Percentiles rank a stretch among this genome's conserved stretches.
These are phyloP conservation scores for Dactylellina cionopaga DNA, from an alignment of 2,329 filamentous ascomycete genomes.

Conservation along the genomic window DNA sequence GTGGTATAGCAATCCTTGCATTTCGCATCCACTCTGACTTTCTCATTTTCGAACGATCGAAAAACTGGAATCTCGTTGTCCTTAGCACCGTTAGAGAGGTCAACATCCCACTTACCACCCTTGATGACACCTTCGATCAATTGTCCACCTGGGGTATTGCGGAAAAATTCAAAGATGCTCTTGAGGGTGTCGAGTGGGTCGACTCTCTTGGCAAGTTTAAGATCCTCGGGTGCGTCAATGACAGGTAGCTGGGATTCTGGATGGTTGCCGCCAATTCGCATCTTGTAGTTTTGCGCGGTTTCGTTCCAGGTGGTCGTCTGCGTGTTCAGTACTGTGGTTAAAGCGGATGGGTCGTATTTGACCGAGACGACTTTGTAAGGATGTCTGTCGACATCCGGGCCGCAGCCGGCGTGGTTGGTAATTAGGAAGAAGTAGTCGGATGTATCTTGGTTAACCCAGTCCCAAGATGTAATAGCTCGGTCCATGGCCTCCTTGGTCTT, in stretches of 20 bases:
- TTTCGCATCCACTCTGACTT: conserved; percentile 6
- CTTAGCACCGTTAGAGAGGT: conserved; percentile 1
- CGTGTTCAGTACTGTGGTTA: conserved; percentile 11
- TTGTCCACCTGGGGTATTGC: background rate
- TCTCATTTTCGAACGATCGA: background rate
- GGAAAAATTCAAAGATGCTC: background rate
- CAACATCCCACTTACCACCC: conserved; percentile 3
- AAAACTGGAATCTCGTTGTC: background rate
- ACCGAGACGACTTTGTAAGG: conserved; percentile 54
- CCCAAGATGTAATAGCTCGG: conserved; percentile 57
- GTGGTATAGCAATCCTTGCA: conserved; percentile 14
- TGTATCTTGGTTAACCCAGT: conserved; percentile 56
- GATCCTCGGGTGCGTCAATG: too few relatives aligned
- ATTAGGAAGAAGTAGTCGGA: conserved; percentile 58
- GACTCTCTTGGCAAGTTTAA: too few relatives aligned
- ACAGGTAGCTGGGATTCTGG: background rate
- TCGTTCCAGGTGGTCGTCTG: conserved; percentile 30
- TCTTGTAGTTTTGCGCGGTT: conserved; percentile 16
- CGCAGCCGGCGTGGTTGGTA: conserved; percentile 59
- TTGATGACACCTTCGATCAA: background rate
- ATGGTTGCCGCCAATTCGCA: conserved; percentile 20
- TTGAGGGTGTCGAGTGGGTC: background rate
- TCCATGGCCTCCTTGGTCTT: conserved; percentile 56
- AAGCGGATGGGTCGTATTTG: conserved; percentile 11
- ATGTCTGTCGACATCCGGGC: conserved; percentile 57